phyloP scores from a whole-genome alignment of 257 asterid species.

The Jacaranda copaia region DNA sequence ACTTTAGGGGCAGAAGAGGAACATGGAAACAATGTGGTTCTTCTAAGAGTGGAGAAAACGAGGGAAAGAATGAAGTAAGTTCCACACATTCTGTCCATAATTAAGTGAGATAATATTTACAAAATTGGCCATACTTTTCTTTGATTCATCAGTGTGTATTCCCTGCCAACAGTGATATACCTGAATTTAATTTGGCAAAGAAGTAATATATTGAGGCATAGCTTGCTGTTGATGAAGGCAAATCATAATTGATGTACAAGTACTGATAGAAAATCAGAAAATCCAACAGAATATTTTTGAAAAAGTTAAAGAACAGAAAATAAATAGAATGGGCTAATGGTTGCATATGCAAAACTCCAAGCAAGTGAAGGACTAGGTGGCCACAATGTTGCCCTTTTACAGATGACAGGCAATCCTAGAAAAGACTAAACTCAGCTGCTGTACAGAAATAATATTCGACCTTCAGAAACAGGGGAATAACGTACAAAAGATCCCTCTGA shows the following conservation, averaged over 20 bases:
- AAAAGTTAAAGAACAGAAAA: neutral
- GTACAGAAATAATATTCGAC: conserved; percentile 37
- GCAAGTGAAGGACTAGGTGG: conserved; percentile 27
- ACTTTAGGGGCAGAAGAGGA: neutral
- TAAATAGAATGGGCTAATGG: neutral
- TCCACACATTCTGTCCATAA: conserved; percentile 38
- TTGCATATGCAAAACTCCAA: conserved; percentile 34
- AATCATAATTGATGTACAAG: conserved; percentile 21
- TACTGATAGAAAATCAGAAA: conserved; percentile 8
- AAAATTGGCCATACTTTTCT: neutral
- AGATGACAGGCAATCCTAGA: neutral
- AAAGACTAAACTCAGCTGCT: conserved; percentile 35
- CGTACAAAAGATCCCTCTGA: conserved; percentile 10
- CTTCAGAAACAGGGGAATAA: conserved; percentile 20
- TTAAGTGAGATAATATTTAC: neutral
- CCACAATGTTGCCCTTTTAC: conserved; percentile 14
- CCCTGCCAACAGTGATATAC: neutral
- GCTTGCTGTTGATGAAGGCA: neutral
- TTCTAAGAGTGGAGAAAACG: neutral
- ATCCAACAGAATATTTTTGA: neutral
- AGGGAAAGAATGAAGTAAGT: conserved; percentile 44
- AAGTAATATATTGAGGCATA: neutral
- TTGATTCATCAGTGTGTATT: neutral
- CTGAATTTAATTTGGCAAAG: neutral
- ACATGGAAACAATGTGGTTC: neutral